These are phyloP conservation scores for Erythrophleum fordii DNA, from an alignment of 306 rosid species.

Conservation along the genomic window DNA sequence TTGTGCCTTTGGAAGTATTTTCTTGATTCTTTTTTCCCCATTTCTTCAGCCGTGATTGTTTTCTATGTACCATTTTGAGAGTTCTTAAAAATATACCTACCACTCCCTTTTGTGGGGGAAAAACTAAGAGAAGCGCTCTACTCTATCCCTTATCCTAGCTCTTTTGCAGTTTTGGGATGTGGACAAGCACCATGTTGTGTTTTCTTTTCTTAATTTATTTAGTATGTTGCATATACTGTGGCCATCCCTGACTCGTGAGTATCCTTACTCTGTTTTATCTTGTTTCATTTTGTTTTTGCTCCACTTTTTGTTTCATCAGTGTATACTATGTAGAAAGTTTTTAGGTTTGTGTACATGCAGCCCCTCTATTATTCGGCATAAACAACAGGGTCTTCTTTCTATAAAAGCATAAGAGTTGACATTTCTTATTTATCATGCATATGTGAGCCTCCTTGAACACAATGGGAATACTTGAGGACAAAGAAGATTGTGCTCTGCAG, in stretches of 20 bases:
- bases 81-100: not conserved
- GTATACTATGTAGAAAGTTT: not conserved
- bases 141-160: not conserved
- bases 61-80: not conserved
- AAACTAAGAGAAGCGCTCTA: not conserved
- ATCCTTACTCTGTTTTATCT: not conserved
- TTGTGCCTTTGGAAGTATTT: conserved; percentile 14
- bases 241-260: conserved; percentile 7
- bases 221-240: not conserved
- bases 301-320: conserved; percentile 15
- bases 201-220: conserved; percentile 15
- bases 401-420: not conserved
- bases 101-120: not conserved
- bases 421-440: conserved; percentile 12
- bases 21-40: not conserved
- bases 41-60: not conserved
- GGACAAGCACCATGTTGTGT: not conserved
- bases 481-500: conserved; percentile 17
- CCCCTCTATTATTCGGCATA: conserved; percentile 13
- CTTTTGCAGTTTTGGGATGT: conserved; percentile 8
- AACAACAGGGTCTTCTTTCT: not conserved
- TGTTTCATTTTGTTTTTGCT: not conserved
- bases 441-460: conserved; percentile 4
- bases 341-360: conserved; percentile 6
- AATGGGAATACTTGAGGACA: conserved; percentile 24